Conservation (phyloP, 225 moss, liverwort and hornwort genomes). For the Anthoceros angustus region DNA sequence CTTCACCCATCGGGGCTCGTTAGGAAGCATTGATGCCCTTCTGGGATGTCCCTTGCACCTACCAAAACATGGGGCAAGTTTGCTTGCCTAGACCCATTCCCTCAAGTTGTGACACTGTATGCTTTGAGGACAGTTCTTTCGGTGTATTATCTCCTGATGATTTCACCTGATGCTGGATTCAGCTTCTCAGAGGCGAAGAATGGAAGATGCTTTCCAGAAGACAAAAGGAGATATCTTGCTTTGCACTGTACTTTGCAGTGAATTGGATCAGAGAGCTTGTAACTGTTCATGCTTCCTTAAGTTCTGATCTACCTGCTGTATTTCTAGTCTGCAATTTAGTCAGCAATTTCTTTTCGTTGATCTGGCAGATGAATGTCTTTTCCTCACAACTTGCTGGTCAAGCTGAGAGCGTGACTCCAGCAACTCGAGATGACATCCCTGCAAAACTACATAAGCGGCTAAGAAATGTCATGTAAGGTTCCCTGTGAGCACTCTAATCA, state of each 20-base stretch:
- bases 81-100: not conserved
- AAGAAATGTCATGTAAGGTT: conserved; percentile 53
- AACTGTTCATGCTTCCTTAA: not conserved
- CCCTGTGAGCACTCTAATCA: not conserved
- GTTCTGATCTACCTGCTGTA: not conserved
- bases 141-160: not conserved
- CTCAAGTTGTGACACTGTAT: too few relatives aligned
- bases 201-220: conserved; percentile 46
- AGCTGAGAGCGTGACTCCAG: conserved; percentile 35
- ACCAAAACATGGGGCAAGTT: conserved; percentile 60
- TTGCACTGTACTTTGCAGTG: conserved; percentile 53
- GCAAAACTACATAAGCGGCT: conserved; percentile 58
- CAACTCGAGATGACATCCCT: conserved; percentile 47
- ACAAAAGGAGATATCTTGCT: conserved; percentile 45
- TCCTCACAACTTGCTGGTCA: conserved; percentile 54
- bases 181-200: conserved; percentile 51
- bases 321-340: not conserved
- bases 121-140: not conserved
- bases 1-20: conserved; percentile 51
- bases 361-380: conserved; percentile 57
- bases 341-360: not conserved
- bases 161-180: conserved; percentile 14
- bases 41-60: conserved; percentile 80
- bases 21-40: conserved; percentile 72
- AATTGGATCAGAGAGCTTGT: conserved; percentile 87